These are phyloP conservation scores for Yamadazyma buinensis DNA, from an alignment of 1,139 yeast species.

Conservation along the genomic window DNA sequence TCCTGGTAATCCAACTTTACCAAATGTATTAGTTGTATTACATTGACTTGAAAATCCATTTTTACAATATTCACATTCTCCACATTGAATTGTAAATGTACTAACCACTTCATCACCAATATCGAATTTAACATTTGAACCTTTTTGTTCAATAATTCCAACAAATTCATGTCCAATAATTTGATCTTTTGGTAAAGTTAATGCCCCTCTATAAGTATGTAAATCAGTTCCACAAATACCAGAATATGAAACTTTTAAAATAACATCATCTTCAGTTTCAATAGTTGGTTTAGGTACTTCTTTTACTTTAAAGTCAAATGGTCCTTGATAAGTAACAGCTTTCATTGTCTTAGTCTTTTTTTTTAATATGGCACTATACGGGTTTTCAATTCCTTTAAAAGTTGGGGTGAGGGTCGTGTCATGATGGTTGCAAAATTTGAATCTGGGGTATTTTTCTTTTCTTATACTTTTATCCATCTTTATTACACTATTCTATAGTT, in stretches of 20 bases:
- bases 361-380: too few relatives aligned
- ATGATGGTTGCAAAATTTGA: too few relatives aligned
- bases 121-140: constrained; percentile 29
- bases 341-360: too few relatives aligned
- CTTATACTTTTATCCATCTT: too few relatives aligned
- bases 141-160: constrained; percentile 40
- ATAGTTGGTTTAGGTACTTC: constrained; percentile 43
- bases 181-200: constrained; percentile 34
- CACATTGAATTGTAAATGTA: constrained; percentile 55
- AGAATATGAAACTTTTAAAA: constrained; percentile 49
- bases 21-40: constrained; percentile 49
- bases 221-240: constrained; percentile 64
- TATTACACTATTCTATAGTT: too few relatives aligned
- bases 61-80: constrained; percentile 51
- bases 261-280: constrained; percentile 40
- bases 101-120: constrained; percentile 47
- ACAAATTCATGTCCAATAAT: constrained; percentile 50
- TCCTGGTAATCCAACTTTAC: constrained; percentile 51
- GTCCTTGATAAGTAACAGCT: constrained; percentile 55
- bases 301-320: constrained; percentile 41
- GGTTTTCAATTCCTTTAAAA: too few relatives aligned
- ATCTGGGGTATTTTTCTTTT: too few relatives aligned
- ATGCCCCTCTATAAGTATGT: constrained; percentile 58
- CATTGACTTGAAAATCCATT: constrained; percentile 54
- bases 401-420: too few relatives aligned